phyloP scores from a whole-genome alignment of 139 green algal species.

The Coelastrella sp. region DNA sequence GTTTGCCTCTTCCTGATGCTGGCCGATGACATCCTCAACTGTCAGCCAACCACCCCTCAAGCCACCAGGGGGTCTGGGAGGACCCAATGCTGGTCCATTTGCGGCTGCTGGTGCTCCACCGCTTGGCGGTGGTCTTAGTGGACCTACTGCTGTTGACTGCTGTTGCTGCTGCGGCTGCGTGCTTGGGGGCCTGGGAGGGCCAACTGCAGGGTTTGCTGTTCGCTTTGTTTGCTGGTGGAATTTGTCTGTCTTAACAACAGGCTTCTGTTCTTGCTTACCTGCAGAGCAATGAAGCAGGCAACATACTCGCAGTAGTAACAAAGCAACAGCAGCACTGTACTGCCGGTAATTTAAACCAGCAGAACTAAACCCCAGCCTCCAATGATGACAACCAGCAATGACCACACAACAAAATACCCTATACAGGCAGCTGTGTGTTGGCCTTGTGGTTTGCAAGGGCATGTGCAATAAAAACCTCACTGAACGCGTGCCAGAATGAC shows the following conservation, averaged over 20 bases:
- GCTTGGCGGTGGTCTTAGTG: background rate
- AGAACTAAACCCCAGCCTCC: background rate
- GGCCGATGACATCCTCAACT: constrained; percentile 15
- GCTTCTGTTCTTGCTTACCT: constrained; percentile 51
- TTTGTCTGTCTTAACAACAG: background rate
- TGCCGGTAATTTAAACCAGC: too few relatives aligned
- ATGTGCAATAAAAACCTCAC: too few relatives aligned
- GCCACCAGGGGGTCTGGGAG: background rate
- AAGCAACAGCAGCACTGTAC: background rate
- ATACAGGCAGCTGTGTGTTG: too few relatives aligned
- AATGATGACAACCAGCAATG: background rate
- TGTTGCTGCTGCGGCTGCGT: constrained; percentile 31
- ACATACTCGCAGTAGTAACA: background rate
- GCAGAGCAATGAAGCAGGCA: background rate
- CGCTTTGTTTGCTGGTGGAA: constrained; percentile 47
- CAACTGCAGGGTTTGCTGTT: constrained; percentile 1
- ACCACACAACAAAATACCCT: too few relatives aligned
- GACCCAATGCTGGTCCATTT: background rate
- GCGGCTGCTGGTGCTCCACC: background rate
- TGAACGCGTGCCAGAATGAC: too few relatives aligned
- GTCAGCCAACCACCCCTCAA: background rate
- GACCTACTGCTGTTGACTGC: constrained; percentile 3
- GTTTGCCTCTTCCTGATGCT: constrained; percentile 18
- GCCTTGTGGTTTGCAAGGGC: too few relatives aligned
- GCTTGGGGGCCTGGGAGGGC: constrained; percentile 7